These are phyloP conservation scores for Penicillium sp. DNA, from an alignment of 2,329 filamentous ascomycete genomes.

Conservation along the genomic window DNA sequence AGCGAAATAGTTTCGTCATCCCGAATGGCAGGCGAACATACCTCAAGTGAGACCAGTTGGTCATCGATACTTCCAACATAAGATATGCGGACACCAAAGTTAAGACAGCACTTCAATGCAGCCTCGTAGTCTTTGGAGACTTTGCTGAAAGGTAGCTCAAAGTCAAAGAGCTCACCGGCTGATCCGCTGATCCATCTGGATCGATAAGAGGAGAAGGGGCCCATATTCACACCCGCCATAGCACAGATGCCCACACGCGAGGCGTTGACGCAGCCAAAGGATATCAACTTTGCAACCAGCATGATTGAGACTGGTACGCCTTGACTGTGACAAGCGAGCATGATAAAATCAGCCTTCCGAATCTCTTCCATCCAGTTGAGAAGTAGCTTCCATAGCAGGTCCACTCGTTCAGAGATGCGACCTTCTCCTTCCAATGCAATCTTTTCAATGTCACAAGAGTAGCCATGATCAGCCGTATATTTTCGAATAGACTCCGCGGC, in stretches of 20 bases:
- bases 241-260: constrained; percentile 81
- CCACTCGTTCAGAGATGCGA: constrained; percentile 82
- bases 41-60: constrained; percentile 89
- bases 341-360: constrained; percentile 78
- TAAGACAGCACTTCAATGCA: constrained; percentile 70
- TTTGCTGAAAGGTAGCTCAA: constrained; percentile 74
- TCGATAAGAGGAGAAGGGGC: constrained; percentile 89
- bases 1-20: not conserved
- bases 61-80: constrained; percentile 96
- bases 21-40: constrained; percentile 37
- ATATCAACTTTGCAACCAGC: constrained; percentile 87
- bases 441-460: constrained; percentile 81
- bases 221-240: constrained; percentile 88
- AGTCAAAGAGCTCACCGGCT: constrained; percentile 93
- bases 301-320: constrained; percentile 92
- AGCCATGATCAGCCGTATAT: constrained; percentile 75
- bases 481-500: constrained; percentile 78
- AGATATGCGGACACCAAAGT: constrained; percentile 77
- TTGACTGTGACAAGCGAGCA: constrained; percentile 93
- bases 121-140: constrained; percentile 79
- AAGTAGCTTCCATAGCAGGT: constrained; percentile 89
- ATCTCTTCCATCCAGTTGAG: constrained; percentile 94
- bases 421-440: constrained; percentile 94
- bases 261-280: constrained; percentile 76
- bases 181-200: constrained; percentile 85